These are phyloP conservation scores for Ascochyta lentis DNA, from an alignment of 2,329 filamentous ascomycete genomes.

Conservation along the genomic window DNA sequence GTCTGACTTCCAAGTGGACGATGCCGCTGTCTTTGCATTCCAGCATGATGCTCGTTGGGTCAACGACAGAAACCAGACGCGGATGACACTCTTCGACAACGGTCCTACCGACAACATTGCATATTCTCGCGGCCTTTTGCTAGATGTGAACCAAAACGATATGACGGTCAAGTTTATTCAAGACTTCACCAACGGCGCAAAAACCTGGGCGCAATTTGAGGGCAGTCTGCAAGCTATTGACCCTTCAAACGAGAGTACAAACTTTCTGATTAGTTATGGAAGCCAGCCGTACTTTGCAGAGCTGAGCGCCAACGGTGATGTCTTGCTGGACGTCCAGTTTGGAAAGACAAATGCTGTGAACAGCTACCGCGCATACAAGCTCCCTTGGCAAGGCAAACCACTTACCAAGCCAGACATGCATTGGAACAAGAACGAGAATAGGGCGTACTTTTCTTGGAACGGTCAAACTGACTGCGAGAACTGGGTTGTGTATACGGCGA, in stretches of 20 bases:
- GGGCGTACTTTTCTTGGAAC: conserved; percentile 36
- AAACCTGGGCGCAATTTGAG: conserved; percentile 48
- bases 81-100: conserved; percentile 52
- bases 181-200: conserved; percentile 50
- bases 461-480: conserved; percentile 34
- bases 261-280: conserved; percentile 58
- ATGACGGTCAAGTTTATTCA: conserved; percentile 55
- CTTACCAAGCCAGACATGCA: conserved; percentile 23
- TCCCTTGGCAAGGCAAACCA: conserved; percentile 29
- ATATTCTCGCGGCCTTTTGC: conserved; percentile 44
- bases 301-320: conserved; percentile 47
- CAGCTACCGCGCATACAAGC: conserved; percentile 47
- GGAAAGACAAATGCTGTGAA: conserved; percentile 44
- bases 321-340: conserved; percentile 54
- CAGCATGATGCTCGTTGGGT: conserved; percentile 33
- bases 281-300: conserved; percentile 58
- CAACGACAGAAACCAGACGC: conserved; percentile 19
- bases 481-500: conserved; percentile 38
- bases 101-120: conserved; percentile 26
- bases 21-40: conserved; percentile 21
- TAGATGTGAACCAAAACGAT: conserved; percentile 48
- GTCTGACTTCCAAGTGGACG: conserved; percentile 24
- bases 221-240: conserved; percentile 51
- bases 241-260: conserved; percentile 41
- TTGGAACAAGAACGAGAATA: conserved; percentile 18